Base-by-base conservation (phyloP, 352 stramenopile species). In the Phytopythium oedochilum region DNA sequence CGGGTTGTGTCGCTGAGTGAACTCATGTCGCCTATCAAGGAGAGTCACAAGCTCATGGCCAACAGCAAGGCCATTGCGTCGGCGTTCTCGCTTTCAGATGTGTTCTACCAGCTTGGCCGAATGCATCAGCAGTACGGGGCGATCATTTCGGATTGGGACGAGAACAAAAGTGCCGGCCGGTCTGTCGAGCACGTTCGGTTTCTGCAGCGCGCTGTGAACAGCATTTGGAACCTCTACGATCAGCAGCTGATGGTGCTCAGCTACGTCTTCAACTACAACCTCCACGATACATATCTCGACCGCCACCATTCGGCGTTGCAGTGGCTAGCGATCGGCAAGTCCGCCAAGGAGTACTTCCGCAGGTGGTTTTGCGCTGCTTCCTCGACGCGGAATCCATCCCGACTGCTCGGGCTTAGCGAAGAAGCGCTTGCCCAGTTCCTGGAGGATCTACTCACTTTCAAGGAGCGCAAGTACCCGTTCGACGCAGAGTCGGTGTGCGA, bases 191-290 rank as follows among this genome's bases (percentile, higher is more conserved):
- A 86, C 60, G 76, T 82, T 2, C 70, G 76, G 8, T 76, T 84
- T 47, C 45, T 91, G 17, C 65, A 88, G 46, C 66, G 64, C 46
- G 78, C 70, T 26, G 65, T 91, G 10, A 76, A 86, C 67, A 74
- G 71, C 34, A 81, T 84, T 53, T 92, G 81, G 81, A 83, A 80
- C 51, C 59, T 92, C 31, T 92, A 88, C 48, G 81, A 92, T 45
- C 77, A 88, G 38, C 75, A 75, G 28, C 59, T 92, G 3, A 78
- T 89, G 71, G 66, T 88, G 14, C 48, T 92, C 51, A 70, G 70
- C 53, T 92, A 88, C 61, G 84, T 73, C 15, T 70, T 92, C 49
- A 79, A 92, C 57, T 92, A 89, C 59, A 86, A 84, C 55, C 70
- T 92, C 20, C 57, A 78, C 26, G 59, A 78, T 2, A 64, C 69